Base-by-base conservation (phyloP, 495 filamentous ascomycete species). In the Aspergillus mulundensis region DNA sequence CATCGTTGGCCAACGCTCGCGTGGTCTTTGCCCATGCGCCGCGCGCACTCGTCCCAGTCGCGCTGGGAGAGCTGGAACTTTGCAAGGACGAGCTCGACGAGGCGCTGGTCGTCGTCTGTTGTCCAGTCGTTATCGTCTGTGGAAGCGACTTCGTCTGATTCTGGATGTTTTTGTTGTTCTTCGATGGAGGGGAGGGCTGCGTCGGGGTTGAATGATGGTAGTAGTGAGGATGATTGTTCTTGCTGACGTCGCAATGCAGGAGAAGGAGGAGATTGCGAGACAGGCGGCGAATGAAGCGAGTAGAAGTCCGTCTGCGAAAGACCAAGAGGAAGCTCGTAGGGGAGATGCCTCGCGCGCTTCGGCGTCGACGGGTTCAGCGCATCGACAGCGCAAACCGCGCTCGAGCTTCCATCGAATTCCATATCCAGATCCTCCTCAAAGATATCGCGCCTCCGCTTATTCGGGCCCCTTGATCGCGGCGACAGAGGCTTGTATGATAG, bases 1-100 rank as follows among this genome's bases (percentile, higher is more conserved):
- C 87, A 91, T 64, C 89, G 70, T 49, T 76, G 74, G 20, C 85
- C 85, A n/a, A 89, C 71, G 56, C 82, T 86, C 18, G 76, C 74
- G n/a, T 82, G 70, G 62, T 87, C 84, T 19, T 69, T 70, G 65
- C 83, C 87, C 53, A 91, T 75, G 59, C 74, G 81, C 42, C 81
- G 75, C 52, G 88, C 88, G 71, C 88, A 91, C 54, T 91, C 87
- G 44, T 89, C 85, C 89, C 87, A 91, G 54, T 91, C 87, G 50
- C 76, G 80, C 67, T 84, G 85, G 40, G 81, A 83, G 21, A 91
- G 81, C 57, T 82, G 82, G 47, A 91, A 79, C 64, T 90, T 91
- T 63, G 87, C 84, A 2, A 91, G 75, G 30, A 91, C 87, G 24
- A 90, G 72, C 63, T 89, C 82, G 21, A 91, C 81, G 5, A 93